phyloP scores from a whole-genome alignment of 2,329 filamentous ascomycete species.

The Epichloe elymi region DNA sequence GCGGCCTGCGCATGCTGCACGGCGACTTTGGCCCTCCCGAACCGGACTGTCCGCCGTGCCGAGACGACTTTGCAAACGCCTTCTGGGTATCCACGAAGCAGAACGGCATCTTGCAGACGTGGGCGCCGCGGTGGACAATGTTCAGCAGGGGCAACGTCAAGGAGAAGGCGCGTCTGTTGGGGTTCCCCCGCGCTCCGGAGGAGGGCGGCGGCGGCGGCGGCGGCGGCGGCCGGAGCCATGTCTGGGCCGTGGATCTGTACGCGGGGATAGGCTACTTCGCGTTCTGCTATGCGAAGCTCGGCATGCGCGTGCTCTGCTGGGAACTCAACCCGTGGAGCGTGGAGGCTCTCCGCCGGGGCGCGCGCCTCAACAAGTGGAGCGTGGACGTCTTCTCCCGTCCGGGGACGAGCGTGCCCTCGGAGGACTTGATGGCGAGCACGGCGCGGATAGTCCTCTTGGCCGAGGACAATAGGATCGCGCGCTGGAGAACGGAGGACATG shows the following conservation, averaged over 20 bases:
- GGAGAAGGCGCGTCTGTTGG: constrained; percentile 69
- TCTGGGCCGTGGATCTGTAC: constrained; percentile 67
- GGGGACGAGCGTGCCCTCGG: constrained; percentile 19
- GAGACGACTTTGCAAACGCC: constrained; percentile 47
- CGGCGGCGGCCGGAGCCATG: background rate
- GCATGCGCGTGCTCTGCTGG: constrained; percentile 69
- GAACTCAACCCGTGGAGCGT: constrained; percentile 84
- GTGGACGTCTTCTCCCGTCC: constrained; percentile 35
- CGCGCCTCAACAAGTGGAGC: constrained; percentile 53
- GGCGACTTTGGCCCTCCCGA: constrained; percentile 58
- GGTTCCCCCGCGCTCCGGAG: constrained; percentile 20
- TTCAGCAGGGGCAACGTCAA: constrained; percentile 83
- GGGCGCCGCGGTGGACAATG: constrained; percentile 88
- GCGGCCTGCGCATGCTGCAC: constrained; percentile 53
- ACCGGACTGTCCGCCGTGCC: constrained; percentile 16
- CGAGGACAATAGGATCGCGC: constrained; percentile 51
- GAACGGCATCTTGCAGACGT: constrained; percentile 69
- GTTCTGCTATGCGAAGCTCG: constrained; percentile 65
- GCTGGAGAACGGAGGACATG: constrained; percentile 25
- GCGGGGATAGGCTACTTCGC: constrained; percentile 91
- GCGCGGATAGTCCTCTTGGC: constrained; percentile 53
- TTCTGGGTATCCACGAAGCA: constrained; percentile 73
- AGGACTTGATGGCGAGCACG: constrained; percentile 25
- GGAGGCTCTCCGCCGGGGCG: constrained; percentile 68
- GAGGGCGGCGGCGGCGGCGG: background rate